Evolutionary conservation across 306 rosid species (phyloP).

Genomic region (Quercus aquifolioides): DNA sequence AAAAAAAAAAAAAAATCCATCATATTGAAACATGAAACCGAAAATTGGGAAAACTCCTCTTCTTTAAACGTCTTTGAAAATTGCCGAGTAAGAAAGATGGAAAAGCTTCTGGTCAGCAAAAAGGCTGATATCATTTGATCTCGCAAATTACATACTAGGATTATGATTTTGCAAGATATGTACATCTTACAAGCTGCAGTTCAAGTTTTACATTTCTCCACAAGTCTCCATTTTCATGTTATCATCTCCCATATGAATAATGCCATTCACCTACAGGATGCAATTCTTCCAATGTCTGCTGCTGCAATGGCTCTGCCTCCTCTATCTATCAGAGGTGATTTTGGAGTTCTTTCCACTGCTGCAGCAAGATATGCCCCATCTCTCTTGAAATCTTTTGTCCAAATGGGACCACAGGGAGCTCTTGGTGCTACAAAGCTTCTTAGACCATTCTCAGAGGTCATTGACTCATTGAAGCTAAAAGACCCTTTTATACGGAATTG

Average conservation of each 20-base stretch:
- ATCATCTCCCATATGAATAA: conserved; percentile 16
- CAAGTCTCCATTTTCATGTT: not conserved
- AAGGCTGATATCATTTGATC: not conserved
- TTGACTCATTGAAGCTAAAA: conserved; percentile 68
- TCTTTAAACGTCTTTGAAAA: not conserved
- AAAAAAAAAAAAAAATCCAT: not conserved
- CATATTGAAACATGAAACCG: not conserved
- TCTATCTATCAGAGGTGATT: conserved; percentile 80
- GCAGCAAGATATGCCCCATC: conserved; percentile 91
- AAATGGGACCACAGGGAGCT: conserved; percentile 91
- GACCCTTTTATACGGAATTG: conserved; percentile 80
- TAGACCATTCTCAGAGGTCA: conserved; percentile 79
- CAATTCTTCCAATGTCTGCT: conserved; percentile 80
- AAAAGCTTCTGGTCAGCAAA: not conserved
- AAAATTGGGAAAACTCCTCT: not conserved
- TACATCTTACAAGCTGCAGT: not conserved
- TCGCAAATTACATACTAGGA: not conserved
- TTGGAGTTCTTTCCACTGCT: conserved; percentile 81
- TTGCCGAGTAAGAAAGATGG: not conserved
- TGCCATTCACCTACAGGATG: conserved; percentile 57
- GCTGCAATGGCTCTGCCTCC: conserved; percentile 97
- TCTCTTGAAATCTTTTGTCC: conserved; percentile 67
- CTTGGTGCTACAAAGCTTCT: conserved; percentile 80
- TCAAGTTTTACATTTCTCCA: not conserved
- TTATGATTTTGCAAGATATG: not conserved